phyloP scores from a whole-genome alignment of 495 filamentous ascomycete genomes.

The Penicillium diatomitis region DNA sequence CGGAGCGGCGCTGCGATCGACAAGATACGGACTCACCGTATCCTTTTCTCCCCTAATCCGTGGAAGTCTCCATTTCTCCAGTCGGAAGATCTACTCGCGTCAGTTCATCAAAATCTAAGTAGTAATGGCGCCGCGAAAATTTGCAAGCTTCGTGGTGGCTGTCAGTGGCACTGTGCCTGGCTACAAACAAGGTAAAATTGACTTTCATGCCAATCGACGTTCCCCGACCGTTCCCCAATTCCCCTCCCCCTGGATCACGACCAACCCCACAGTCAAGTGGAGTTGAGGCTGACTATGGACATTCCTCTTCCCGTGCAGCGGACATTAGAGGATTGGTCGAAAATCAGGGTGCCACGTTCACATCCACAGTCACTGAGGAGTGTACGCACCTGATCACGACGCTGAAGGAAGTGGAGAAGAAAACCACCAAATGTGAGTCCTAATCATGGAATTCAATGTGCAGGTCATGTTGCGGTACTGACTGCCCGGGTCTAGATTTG shows the following conservation, averaged over 20 bases:
- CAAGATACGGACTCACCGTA: background rate
- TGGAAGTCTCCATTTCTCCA: background rate
- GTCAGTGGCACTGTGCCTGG: slow-evolving; percentile 52
- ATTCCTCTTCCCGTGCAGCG: slow-evolving; percentile 18
- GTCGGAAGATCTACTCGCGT: no score
- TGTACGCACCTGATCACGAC: slow-evolving; percentile 56
- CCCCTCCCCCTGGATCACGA: background rate
- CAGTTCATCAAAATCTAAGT: no score
- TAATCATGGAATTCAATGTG: background rate
- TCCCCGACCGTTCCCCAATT: background rate
- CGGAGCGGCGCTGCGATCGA: no score
- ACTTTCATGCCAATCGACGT: no score
- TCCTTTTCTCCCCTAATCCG: background rate
- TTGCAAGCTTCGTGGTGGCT: slow-evolving; percentile 43
- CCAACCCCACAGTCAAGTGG: slow-evolving; percentile 1
- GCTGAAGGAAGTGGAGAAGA: slow-evolving; percentile 42
- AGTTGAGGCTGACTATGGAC: slow-evolving; percentile 21
- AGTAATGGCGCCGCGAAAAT: slow-evolving; percentile 20
- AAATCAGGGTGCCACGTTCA: slow-evolving; percentile 40
- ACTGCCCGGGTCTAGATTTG: slow-evolving; percentile 26
- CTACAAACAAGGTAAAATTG: slow-evolving; percentile 39
- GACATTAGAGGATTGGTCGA: slow-evolving; percentile 32
- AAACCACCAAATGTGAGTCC: slow-evolving; percentile 29
- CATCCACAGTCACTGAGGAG: slow-evolving; percentile 31
- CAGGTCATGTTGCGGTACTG: background rate